A percentile compares a stretch with the other conserved stretches of the same genome.
phyloP scores from a whole-genome alignment of 148 eudicot species.

The Drosera capensis region DNA sequence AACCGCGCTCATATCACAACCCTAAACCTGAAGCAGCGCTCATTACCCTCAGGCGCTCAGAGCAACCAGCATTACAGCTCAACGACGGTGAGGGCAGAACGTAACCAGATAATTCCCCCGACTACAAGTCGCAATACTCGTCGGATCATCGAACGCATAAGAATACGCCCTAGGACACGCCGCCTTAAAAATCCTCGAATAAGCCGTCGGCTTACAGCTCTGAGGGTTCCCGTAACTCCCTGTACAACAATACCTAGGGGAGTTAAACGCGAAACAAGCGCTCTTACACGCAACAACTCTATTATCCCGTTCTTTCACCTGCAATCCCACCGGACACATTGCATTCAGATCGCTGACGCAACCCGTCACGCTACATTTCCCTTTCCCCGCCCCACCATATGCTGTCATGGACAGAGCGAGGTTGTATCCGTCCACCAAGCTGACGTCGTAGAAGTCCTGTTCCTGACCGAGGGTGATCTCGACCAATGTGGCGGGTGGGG shows the following conservation, averaged over 20 bases:
- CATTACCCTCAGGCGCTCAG: no score
- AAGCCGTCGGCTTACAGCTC: constrained; percentile 84
- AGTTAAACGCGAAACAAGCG: constrained; percentile 86
- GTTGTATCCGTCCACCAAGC: constrained; percentile 91
- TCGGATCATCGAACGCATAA: constrained; percentile 97
- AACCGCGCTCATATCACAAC: no score
- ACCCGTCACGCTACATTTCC: constrained; percentile 64
- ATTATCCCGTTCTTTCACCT: constrained; percentile 45
- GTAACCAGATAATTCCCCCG: constrained; percentile 66
- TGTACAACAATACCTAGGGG: constrained; percentile 83
- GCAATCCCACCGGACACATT: constrained; percentile 85
- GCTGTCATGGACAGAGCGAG: constrained; percentile 64
- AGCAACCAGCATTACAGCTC: no score
- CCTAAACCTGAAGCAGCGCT: no score
- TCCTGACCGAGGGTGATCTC: constrained; percentile 69
- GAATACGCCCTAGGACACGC: constrained; percentile 94
- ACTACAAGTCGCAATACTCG: constrained; percentile 82
- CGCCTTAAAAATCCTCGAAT: constrained; percentile 76
- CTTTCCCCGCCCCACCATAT: constrained; percentile 33
- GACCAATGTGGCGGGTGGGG: constrained; percentile 85
- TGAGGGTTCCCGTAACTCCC: constrained; percentile 69
- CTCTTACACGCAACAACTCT: constrained; percentile 80
- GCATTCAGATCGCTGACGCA: constrained; percentile 75
- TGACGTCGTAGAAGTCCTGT: constrained; percentile 90
- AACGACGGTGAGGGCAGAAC: constrained; percentile 56